Evolutionary conservation across 805 yeast genomes (phyloP).

Genomic region (Hanseniaspora occidentalis): DNA sequence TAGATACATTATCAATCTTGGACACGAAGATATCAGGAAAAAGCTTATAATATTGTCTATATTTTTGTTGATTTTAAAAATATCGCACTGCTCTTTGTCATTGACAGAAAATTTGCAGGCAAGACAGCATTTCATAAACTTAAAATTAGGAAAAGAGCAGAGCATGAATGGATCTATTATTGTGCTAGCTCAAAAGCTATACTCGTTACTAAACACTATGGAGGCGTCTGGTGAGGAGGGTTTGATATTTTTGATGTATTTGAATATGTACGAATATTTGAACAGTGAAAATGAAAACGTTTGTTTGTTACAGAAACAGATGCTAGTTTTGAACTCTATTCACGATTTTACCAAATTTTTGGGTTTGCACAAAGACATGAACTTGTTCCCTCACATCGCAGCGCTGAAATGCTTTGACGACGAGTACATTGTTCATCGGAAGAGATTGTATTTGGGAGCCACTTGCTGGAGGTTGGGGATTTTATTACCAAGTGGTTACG

Average conservation of each 20-base stretch:
- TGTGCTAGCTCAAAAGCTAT: background rate
- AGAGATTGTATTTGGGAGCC: background rate
- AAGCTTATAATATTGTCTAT: constrained; percentile 19
- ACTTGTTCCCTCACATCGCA: constrained; percentile 17
- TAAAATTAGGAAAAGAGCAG: no score
- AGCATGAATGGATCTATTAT: background rate
- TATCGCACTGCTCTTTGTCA: constrained; percentile 16
- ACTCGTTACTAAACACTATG: background rate
- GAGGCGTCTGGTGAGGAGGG: background rate
- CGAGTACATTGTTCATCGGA: background rate
- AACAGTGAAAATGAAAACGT: background rate
- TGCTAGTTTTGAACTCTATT: background rate
- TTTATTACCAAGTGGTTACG: background rate
- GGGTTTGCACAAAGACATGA: constrained; percentile 23
- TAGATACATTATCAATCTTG: constrained; percentile 15
- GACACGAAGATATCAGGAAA: constrained; percentile 16
- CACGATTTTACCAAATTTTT: constrained; percentile 15
- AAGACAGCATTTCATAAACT: background rate
- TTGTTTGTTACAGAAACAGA: background rate
- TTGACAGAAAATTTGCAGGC: background rate
- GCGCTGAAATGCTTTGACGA: constrained; percentile 8
- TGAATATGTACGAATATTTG: background rate
- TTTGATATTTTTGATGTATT: background rate
- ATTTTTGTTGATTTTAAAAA: constrained; percentile 16
- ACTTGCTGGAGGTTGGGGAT: background rate